Evolutionary conservation across 176 grass and related monocot species (phyloP), one percentile per base, ranked within the genome.

Genomic region (Bolboschoenus planiculmis): DNA sequence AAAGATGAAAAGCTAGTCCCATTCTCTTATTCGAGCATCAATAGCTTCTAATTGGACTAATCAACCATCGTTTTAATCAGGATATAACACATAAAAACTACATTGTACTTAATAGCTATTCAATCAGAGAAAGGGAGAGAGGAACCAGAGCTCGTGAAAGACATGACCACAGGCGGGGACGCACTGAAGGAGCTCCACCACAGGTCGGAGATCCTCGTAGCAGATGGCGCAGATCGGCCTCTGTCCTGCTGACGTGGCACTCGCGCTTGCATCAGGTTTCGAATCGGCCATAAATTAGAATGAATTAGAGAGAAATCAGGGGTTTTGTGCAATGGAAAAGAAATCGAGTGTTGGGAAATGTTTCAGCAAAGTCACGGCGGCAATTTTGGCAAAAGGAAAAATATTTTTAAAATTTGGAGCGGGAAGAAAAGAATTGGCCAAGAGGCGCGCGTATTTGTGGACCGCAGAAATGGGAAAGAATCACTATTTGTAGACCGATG

Each of bases 171-270:
- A 98, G 84, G 90, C 56, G 83, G 95, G 95, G 78, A 94, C 86
- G 84, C 65, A 91, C 85, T 91, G 88, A 66, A 98, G 81, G 66
- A 86, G 89, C 37, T 98, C 95, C 53, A 83, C 90, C 71, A 93
- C 74, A 29, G 87, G 95, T 20, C 86, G 87, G 79, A 98, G 92
- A 36, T 98, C 95, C 55, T 98, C 95, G 90, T 93, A 97, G 84
- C 95, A 97, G 87, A 97, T 92, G 58, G 90, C 90, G 87, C 95
- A 97, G 73, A 97, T 90, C 62, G 92, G 95, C 92, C 89, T 94
- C 10, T 84, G 83, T 24, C 83, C 78, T 82, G 83, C 81, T 56
- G 81, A 72, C 30, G 43, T 27, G 50, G 68, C 50, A 60, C 23
- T 16, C 11, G 31, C 16, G 59, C 36, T 80, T 42, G 7, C 54